A percentile compares a stretch with the other conserved stretches of the same genome.
Evolutionary conservation across 495 filamentous ascomycete genomes (phyloP).

Genomic region (Aspergillus egyptiacus): DNA sequence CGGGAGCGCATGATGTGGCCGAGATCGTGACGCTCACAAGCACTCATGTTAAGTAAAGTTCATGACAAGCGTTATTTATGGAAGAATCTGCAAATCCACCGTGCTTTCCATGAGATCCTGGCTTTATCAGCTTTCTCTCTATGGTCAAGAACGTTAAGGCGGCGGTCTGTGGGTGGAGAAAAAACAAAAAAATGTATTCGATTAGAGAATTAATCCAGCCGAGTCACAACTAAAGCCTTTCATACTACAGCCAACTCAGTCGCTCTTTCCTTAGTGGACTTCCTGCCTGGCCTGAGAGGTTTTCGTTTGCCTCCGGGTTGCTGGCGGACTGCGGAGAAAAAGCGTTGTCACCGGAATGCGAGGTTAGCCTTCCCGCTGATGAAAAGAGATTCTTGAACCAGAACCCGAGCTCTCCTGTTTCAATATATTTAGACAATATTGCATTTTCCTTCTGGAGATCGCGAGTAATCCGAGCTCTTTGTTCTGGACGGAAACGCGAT

Average conservation of each 20-base stretch:
- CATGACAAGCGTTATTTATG: background rate
- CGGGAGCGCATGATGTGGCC: no score
- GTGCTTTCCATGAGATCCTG: no score
- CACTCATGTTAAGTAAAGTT: background rate
- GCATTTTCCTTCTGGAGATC: constrained; percentile 51
- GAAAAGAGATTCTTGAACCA: constrained; percentile 52
- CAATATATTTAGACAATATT: constrained; percentile 45
- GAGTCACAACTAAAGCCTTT: background rate
- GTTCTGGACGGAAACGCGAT: constrained; percentile 48
- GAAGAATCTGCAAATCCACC: background rate
- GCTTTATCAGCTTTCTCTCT: no score
- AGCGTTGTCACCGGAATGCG: background rate
- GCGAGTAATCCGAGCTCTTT: constrained; percentile 44
- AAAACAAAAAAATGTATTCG: no score
- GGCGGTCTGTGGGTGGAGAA: no score
- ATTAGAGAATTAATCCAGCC: background rate
- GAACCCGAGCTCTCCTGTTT: constrained; percentile 53
- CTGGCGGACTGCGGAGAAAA: background rate
- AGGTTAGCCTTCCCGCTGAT: constrained; percentile 14
- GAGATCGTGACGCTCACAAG: background rate
- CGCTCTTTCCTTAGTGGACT: constrained; percentile 5
- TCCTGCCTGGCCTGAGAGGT: background rate
- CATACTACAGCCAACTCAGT: constrained; percentile 17
- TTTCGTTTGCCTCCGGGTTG: background rate
- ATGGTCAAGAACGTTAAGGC: no score